A percentile compares a stretch with the other conserved stretches of the same genome.
phyloP scores from a whole-genome alignment of 805 yeast genomes.

The Yarrowia sp. region DNA sequence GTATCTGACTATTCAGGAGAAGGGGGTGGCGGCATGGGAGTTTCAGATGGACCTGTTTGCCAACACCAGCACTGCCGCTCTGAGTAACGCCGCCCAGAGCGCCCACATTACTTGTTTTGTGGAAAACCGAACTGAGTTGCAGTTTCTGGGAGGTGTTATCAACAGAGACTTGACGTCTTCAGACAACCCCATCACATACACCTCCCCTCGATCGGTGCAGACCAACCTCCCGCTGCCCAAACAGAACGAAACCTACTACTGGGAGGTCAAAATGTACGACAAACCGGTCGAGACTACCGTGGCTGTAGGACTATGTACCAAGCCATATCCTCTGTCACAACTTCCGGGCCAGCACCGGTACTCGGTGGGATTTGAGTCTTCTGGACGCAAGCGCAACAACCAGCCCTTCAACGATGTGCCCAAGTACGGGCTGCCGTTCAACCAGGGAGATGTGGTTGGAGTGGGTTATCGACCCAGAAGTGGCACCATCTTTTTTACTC shows the following conservation, averaged over 20 bases:
- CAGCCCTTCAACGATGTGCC: slow-evolving; percentile 59
- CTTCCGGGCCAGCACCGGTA: slow-evolving; percentile 88
- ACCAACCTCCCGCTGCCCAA: slow-evolving; percentile 84
- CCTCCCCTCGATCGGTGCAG: slow-evolving; percentile 43
- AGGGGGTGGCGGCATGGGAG: slow-evolving; percentile 89
- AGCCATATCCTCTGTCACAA: slow-evolving; percentile 91
- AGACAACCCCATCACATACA: slow-evolving; percentile 6
- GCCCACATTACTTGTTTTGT: slow-evolving; percentile 45
- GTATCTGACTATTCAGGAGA: slow-evolving; percentile 69
- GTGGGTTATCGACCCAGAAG: slow-evolving; percentile 80
- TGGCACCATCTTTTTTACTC: slow-evolving; percentile 87
- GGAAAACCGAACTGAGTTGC: slow-evolving; percentile 57
- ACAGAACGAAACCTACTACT: slow-evolving; percentile 81
- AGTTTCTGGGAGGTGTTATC: slow-evolving; percentile 55
- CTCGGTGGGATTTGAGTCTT: slow-evolving; percentile 84
- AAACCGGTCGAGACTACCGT: slow-evolving; percentile 50
- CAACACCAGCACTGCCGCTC: slow-evolving; percentile 42
- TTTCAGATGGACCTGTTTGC: slow-evolving; percentile 50
- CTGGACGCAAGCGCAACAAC: slow-evolving; percentile 74
- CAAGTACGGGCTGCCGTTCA: slow-evolving; percentile 48
- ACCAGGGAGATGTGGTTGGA: slow-evolving; percentile 90
- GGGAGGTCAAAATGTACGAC: slow-evolving; percentile 81
- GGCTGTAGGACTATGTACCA: slow-evolving; percentile 76
- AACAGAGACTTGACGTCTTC: slow-evolving; percentile 38
- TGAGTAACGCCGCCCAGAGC: slow-evolving; percentile 18